These are phyloP conservation scores for Casuarina cunninghamiana DNA, from an alignment of 306 rosid species.

Conservation along the genomic window DNA sequence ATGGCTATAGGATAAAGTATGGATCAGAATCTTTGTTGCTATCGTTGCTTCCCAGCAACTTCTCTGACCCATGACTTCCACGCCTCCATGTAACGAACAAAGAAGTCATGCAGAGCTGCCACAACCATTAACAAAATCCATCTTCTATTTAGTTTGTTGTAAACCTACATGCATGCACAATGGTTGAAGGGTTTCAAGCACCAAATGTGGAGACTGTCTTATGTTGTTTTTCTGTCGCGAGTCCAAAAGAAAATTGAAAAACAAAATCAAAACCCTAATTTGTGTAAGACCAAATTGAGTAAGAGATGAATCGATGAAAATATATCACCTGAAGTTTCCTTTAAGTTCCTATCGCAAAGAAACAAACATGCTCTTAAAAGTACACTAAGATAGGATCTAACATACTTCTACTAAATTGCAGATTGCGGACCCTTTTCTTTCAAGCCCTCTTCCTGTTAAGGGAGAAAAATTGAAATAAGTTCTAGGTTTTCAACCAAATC, in stretches of 20 bases:
- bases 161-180: slow-evolving; percentile 8
- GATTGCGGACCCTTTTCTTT: slow-evolving; percentile 28
- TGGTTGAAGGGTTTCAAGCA: not conserved
- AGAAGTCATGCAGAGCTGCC: slow-evolving; percentile 41
- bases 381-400: not conserved
- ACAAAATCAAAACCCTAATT: slow-evolving; percentile 5
- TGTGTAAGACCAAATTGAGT: not conserved
- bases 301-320: not conserved
- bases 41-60: slow-evolving; percentile 22
- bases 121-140: slow-evolving; percentile 24
- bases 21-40: slow-evolving; percentile 22
- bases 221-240: not conserved
- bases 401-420: slow-evolving; percentile 39
- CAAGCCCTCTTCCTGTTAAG: slow-evolving; percentile 40
- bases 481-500: not conserved
- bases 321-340: not conserved
- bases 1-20: not conserved
- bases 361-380: not conserved
- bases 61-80: slow-evolving; percentile 45
- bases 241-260: not conserved
- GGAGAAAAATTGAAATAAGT: not conserved
- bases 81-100: slow-evolving; percentile 55
- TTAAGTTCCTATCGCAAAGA: not conserved
- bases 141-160: slow-evolving; percentile 21
- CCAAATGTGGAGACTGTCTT: not conserved